Evolutionary conservation across 331 rosid genomes (phyloP).

Genomic region (Spiraea crenata): DNA sequence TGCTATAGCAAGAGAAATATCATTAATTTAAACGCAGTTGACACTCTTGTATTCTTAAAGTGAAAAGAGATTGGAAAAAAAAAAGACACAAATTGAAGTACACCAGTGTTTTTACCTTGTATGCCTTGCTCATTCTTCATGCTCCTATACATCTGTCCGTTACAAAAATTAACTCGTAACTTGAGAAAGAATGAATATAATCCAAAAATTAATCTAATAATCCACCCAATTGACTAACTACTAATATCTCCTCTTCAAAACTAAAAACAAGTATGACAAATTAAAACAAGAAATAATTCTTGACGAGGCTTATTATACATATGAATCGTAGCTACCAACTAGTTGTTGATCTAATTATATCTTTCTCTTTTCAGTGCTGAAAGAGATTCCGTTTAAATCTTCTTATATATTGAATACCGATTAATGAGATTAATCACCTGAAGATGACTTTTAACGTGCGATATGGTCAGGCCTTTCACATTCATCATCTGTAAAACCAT

Average conservation of each 20-base stretch:
- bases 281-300: background rate
- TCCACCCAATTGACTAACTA: background rate
- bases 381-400: too few relatives aligned
- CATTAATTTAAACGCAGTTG: too few relatives aligned
- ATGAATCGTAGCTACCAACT: too few relatives aligned
- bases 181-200: conserved; percentile 1
- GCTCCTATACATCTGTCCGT: conserved; percentile 85
- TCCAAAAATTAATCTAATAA: background rate
- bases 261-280: background rate
- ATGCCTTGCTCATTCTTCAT: conserved; percentile 60
- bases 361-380: too few relatives aligned
- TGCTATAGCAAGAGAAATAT: conserved; percentile 14
- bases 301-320: too few relatives aligned
- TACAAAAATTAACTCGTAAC: conserved; percentile 15
- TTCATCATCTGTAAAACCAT: conserved; percentile 69
- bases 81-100: too few relatives aligned
- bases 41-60: too few relatives aligned
- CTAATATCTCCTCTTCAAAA: background rate
- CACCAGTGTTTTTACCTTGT: conserved; percentile 46
- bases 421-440: conserved; percentile 49
- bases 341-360: too few relatives aligned
- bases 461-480: conserved; percentile 68
- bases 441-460: conserved; percentile 95
- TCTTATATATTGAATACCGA: too few relatives aligned
- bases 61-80: too few relatives aligned